phyloP scores from a whole-genome alignment of 441 rosid genomes.

The Gossypium davidsonii region DNA sequence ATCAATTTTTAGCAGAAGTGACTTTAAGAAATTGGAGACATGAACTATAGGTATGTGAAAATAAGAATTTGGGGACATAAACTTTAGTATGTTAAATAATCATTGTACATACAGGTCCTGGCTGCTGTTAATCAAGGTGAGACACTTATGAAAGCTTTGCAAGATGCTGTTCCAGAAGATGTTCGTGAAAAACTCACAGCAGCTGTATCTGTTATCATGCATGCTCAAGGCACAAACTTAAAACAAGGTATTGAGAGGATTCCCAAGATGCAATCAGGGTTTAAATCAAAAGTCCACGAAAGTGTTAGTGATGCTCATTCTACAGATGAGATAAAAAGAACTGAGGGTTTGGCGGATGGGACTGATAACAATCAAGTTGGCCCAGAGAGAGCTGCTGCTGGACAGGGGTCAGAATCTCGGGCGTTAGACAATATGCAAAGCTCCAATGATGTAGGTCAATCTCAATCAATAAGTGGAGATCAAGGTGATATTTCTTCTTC shows the following conservation, averaged over 20 bases:
- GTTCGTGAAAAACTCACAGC: conserved; percentile 78
- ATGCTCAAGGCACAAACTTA: conserved; percentile 43
- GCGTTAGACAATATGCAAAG: conserved; percentile 36
- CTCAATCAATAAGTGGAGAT: conserved; percentile 28
- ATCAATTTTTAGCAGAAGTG: conserved; percentile 5
- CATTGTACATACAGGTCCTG: conserved; percentile 56
- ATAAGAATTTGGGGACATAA: background rate
- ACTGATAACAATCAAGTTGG: conserved; percentile 28
- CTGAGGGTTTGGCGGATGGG: conserved; percentile 36
- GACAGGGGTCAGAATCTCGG: conserved; percentile 29
- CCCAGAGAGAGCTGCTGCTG: conserved; percentile 30
- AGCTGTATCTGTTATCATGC: conserved; percentile 60
- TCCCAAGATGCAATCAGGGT: conserved; percentile 34
- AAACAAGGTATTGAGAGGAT: conserved; percentile 36
- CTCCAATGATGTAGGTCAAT: conserved; percentile 29
- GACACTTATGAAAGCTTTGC: conserved; percentile 71
- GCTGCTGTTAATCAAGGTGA: conserved; percentile 86
- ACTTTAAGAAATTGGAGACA: background rate
- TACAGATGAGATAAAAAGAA: conserved; percentile 35
- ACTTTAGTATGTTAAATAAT: conserved; percentile 11
- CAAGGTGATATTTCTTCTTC: conserved; percentile 37
- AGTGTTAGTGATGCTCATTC: conserved; percentile 31
- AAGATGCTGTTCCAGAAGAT: conserved; percentile 92
- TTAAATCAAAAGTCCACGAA: conserved; percentile 38
- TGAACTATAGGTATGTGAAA: background rate